These are phyloP conservation scores for Blastobotrys muscicola DNA, from an alignment of 805 yeast species.

Conservation along the genomic window DNA sequence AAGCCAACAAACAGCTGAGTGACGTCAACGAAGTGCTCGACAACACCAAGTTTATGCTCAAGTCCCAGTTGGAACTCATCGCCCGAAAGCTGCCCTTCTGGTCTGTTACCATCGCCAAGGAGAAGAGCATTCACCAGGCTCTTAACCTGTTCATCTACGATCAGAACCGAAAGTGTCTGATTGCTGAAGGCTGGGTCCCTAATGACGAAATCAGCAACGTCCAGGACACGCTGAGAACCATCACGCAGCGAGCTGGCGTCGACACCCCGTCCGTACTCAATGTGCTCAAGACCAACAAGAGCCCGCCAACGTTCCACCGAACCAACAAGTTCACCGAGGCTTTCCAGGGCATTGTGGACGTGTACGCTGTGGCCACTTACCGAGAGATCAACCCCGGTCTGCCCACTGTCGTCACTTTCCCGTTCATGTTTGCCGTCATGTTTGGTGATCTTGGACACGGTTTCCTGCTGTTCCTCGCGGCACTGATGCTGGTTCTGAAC, in stretches of 20 bases:
- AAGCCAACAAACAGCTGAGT: slow-evolving; percentile 38
- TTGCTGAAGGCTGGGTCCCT: slow-evolving; percentile 98
- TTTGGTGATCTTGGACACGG: slow-evolving; percentile 99
- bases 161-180: slow-evolving; percentile 71
- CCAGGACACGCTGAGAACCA: slow-evolving; percentile 54
- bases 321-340: slow-evolving; percentile 93
- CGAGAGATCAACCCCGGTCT: slow-evolving; percentile 94
- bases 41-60: slow-evolving; percentile 58
- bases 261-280: slow-evolving; percentile 41
- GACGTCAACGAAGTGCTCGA: slow-evolving; percentile 54
- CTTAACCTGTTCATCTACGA: slow-evolving; percentile 76
- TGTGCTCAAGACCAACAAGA: slow-evolving; percentile 61
- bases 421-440: slow-evolving; percentile 98
- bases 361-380: slow-evolving; percentile 89
- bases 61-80: slow-evolving; percentile 68
- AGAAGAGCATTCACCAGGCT: slow-evolving; percentile 70
- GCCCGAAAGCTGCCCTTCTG: slow-evolving; percentile 68
- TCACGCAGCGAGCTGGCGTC: slow-evolving; percentile 41
- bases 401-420: slow-evolving; percentile 91
- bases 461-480: slow-evolving; percentile 66
- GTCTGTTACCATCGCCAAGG: slow-evolving; percentile 62
- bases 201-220: slow-evolving; percentile 60
- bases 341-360: slow-evolving; percentile 88
- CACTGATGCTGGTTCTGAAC: slow-evolving; percentile 57
- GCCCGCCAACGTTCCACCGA: slow-evolving; percentile 91